Percentiles rank a stretch among this genome's conserved stretches.
Conservation (phyloP, 805 yeast species). For the Ogataea allantospora region DNA sequence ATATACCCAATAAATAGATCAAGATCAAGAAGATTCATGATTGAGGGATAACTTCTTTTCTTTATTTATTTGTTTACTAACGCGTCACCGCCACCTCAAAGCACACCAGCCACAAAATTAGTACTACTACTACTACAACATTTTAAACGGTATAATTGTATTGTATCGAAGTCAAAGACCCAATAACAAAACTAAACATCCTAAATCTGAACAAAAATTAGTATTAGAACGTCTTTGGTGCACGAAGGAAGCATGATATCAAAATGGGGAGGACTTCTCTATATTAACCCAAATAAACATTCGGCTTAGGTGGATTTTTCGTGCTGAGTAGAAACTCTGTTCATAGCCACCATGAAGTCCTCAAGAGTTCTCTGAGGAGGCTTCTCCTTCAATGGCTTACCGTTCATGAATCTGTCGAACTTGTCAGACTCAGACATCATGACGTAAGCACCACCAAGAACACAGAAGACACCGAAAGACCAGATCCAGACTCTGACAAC, state of each 20-base stretch:
- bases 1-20: not conserved
- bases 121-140: no score
- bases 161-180: constrained; percentile 1
- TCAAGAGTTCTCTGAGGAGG: constrained; percentile 68
- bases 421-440: constrained; percentile 79
- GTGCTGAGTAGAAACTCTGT: constrained; percentile 87
- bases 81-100: not conserved
- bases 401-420: constrained; percentile 82
- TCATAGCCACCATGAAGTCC: constrained; percentile 84
- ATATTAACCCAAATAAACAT: constrained; percentile 13
- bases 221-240: constrained; percentile 14
- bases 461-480: constrained; percentile 97
- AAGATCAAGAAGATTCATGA: no score
- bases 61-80: not conserved
- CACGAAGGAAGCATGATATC: constrained; percentile 15
- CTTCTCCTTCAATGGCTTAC: constrained; percentile 62
- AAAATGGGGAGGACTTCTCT: constrained; percentile 17
- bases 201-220: constrained; percentile 9
- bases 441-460: constrained; percentile 95
- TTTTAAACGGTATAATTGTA: constrained; percentile 2
- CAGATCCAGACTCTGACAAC: constrained; percentile 93
- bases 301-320: constrained; percentile 64
- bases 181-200: no score
- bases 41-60: no score
- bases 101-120: no score